Evolutionary conservation across 169 alveolate genomes (phyloP).

Genomic region (Besnoitia besnoiti): DNA sequence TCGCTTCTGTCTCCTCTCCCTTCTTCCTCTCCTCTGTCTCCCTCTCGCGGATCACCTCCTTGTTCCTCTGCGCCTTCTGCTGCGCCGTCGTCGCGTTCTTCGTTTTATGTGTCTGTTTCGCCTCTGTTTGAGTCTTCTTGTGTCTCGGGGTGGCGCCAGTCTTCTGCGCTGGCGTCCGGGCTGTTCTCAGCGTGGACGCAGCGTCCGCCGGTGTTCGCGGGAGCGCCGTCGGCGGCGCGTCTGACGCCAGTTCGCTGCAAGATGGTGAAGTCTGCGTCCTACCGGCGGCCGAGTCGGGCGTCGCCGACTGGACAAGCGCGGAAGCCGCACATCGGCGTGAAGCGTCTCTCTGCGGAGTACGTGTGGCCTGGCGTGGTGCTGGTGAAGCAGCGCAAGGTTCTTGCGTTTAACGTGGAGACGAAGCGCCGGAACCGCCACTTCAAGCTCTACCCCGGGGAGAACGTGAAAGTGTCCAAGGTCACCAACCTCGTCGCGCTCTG

Average conservation of each 20-base stretch:
- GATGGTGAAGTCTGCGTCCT: conserved; percentile 86
- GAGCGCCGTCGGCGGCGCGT: too few relatives aligned
- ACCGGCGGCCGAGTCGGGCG: conserved; percentile 84
- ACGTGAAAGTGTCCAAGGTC: conserved; percentile 70
- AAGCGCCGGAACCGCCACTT: conserved; percentile 80
- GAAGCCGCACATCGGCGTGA: conserved; percentile 86
- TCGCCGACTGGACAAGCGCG: conserved; percentile 86
- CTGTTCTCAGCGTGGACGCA: not conserved
- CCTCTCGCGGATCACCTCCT: not conserved
- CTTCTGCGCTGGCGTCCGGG: not conserved
- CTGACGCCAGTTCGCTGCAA: conserved; percentile 69
- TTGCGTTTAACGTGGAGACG: conserved; percentile 80
- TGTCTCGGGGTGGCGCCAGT: not conserved
- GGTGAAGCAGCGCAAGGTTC: conserved; percentile 78
- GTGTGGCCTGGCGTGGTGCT: conserved; percentile 79
- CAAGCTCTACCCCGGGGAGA: conserved; percentile 86
- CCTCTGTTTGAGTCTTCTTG: not conserved
- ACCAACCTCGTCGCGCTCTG: conserved; percentile 67
- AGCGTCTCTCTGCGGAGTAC: conserved; percentile 86
- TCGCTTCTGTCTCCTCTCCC: not conserved
- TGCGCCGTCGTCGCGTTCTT: not conserved
- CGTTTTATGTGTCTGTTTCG: not conserved
- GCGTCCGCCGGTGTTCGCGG: too few relatives aligned
- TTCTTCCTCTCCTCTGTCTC: not conserved
- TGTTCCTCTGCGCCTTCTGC: not conserved